Conservation (phyloP, 2,329 filamentous ascomycete species). For the Pyricularia pennisetigena region DNA sequence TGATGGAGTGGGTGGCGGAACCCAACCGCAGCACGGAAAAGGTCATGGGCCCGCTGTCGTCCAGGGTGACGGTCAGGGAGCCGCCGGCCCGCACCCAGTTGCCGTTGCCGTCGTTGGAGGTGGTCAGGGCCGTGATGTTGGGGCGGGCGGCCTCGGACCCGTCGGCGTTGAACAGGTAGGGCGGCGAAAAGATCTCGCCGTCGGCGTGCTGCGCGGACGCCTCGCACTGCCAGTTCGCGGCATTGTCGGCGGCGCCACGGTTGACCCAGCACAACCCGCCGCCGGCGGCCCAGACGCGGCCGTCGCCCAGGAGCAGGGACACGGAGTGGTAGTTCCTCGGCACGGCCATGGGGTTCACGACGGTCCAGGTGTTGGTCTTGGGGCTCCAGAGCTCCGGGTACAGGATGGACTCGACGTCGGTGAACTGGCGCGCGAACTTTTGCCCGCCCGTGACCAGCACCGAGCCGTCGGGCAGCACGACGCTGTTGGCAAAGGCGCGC, state of each 20-base stretch:
- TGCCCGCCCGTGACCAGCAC: conserved; percentile 38
- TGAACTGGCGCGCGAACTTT: conserved; percentile 16
- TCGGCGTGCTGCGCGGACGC: conserved; percentile 40
- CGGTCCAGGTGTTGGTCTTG: conserved; percentile 10
- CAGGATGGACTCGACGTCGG: background rate
- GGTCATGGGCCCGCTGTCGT: background rate
- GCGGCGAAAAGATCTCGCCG: conserved; percentile 43
- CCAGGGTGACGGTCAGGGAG: background rate
- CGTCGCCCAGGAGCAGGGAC: conserved; percentile 37
- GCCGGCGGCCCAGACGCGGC: conserved; percentile 36
- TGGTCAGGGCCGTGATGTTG: conserved; percentile 23
- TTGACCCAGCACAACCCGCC: conserved; percentile 24
- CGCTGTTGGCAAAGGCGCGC: conserved; percentile 32
- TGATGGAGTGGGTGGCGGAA: conserved; percentile 17
- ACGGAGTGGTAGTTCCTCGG: conserved; percentile 39
- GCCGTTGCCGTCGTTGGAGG: conserved; percentile 12
- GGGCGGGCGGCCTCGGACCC: conserved; percentile 30
- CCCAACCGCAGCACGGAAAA: conserved; percentile 12
- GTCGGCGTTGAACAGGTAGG: conserved; percentile 39
- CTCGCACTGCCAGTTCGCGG: background rate
- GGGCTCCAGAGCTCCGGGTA: conserved; percentile 15
- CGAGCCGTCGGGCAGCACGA: conserved; percentile 36
- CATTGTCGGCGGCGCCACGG: background rate
- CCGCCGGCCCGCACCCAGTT: background rate
- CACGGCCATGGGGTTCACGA: conserved; percentile 23